Conservation (phyloP, 129 eudicot species). For the Pulicaria dysenterica region DNA sequence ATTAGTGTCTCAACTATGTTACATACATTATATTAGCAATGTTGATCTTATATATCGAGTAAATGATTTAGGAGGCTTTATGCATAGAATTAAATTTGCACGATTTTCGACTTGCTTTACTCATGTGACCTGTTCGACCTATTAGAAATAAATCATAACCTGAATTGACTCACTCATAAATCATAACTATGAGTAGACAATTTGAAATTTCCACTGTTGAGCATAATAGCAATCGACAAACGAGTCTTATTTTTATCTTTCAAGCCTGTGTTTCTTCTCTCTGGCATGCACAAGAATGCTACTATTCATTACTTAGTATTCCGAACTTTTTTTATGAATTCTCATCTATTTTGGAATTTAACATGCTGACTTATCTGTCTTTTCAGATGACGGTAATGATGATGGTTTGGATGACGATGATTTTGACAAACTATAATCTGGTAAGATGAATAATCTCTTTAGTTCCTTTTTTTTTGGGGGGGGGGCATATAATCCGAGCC, state of each 20-base stretch:
- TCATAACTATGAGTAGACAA: too few species aligned
- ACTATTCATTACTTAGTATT: background rate
- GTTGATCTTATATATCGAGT: background rate
- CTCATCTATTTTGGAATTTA: background rate
- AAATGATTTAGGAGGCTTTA: background rate
- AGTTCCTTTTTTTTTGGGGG: slow-evolving; percentile 17
- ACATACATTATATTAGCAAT: background rate
- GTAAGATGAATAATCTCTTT: slow-evolving; percentile 41
- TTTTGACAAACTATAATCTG: slow-evolving; percentile 77
- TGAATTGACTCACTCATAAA: background rate
- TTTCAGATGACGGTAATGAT: slow-evolving; percentile 72
- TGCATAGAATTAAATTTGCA: background rate
- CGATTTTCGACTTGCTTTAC: background rate
- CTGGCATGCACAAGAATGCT: background rate
- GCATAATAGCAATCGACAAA: background rate
- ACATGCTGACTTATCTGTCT: slow-evolving; percentile 15
- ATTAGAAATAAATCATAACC: background rate
- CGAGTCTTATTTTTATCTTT: background rate
- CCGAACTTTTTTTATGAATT: background rate
- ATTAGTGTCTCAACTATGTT: background rate
- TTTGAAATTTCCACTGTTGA: too few species aligned
- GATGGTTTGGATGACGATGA: slow-evolving; percentile 85
- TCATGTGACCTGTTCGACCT: background rate
- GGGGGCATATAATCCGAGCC: slow-evolving; percentile 2
- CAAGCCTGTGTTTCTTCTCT: background rate